A percentile compares a stretch with the other conserved stretches of the same genome.
Evolutionary conservation across 805 yeast genomes (phyloP).

Genomic region (Limtongia smithiae): DNA sequence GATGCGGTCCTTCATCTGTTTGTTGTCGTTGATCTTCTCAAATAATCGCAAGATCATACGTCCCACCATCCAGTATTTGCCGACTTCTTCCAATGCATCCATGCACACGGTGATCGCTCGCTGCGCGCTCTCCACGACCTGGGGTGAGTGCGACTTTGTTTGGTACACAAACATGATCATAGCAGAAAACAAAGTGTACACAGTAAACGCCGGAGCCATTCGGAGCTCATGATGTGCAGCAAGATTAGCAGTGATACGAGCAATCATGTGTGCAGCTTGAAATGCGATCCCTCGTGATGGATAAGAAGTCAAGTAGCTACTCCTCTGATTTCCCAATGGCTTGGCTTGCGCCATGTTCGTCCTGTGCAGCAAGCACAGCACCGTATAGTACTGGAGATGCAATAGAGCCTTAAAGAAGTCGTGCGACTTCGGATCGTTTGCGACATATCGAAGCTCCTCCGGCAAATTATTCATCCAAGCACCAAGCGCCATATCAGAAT

Average conservation of each 20-base stretch:
- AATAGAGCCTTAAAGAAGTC: constrained; percentile 56
- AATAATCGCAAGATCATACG: constrained; percentile 51
- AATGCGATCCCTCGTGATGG: constrained; percentile 81
- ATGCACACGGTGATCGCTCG: constrained; percentile 38
- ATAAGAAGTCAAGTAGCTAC: constrained; percentile 39
- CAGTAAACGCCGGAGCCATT: constrained; percentile 56
- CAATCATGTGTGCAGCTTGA: constrained; percentile 75
- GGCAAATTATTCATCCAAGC: constrained; percentile 72
- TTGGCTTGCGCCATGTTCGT: constrained; percentile 51
- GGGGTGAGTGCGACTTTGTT: constrained; percentile 42
- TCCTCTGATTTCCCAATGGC: constrained; percentile 19
- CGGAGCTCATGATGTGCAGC: constrained; percentile 48
- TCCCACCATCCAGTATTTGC: constrained; percentile 54
- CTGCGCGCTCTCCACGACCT: constrained; percentile 41
- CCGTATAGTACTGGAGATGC: constrained; percentile 67
- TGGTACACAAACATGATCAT: constrained; percentile 71
- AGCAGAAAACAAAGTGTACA: constrained; percentile 59
- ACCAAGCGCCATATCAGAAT: constrained; percentile 73
- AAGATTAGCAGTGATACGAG: constrained; percentile 57
- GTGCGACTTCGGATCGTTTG: constrained; percentile 52
- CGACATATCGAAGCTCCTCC: constrained; percentile 56
- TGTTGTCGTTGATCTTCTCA: constrained; percentile 38
- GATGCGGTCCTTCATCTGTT: constrained; percentile 28
- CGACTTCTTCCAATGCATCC: constrained; percentile 40
- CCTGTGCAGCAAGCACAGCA: constrained; percentile 68